Base-by-base conservation (phyloP, 164 flowering plant genomes). In the Vitis cinerea region DNA sequence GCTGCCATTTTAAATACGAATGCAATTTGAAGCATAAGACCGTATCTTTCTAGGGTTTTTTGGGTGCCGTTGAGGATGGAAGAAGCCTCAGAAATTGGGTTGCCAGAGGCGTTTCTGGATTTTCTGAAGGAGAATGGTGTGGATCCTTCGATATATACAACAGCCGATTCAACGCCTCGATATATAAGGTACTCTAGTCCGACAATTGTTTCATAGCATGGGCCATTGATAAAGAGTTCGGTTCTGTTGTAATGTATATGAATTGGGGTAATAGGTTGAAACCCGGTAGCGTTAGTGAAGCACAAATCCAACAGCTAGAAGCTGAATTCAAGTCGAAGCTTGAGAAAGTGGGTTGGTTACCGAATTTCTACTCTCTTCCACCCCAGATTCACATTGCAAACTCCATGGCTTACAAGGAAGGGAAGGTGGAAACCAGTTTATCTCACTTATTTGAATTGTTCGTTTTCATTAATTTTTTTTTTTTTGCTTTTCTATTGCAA, bases 71-170 rank as follows among this genome's bases (percentile, higher is more conserved):
- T 37, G 44, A 37, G 4, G 15, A 77, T 78, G 83, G 82, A 79
- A 47, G 78, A 69, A 65, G 12, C 66, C 50, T 52, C 82, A 8
- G 75, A 23, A 61, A 49, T 81, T 54, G 91, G 86, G 6, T 69
- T 93, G 75, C 97, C 93, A 0, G 84, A 81, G 15, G 82, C 83
- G 3, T 93, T 85, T 68, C 76, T 93, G 31, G 76, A 82, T 13
- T 91, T 93, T 65, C 88, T 91, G n/a, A 48, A 79, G 15, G 79
- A 78, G 16, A 90, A 91, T 75, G 90, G 86, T 9, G 52, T 91
- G 53, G 92, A 91, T 74, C 91, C 98, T 70, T 83, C 87, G 1
- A 84, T 91, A 63, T 91, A 93, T 67, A 67, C 79, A 49, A 65
- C 78, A 10, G 54, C 65, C 19, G 82, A 85, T 68, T 75, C 91